phyloP scores from a whole-genome alignment of 192 early-diverging fungal genomes.

The Pilobolus umbonatus region DNA sequence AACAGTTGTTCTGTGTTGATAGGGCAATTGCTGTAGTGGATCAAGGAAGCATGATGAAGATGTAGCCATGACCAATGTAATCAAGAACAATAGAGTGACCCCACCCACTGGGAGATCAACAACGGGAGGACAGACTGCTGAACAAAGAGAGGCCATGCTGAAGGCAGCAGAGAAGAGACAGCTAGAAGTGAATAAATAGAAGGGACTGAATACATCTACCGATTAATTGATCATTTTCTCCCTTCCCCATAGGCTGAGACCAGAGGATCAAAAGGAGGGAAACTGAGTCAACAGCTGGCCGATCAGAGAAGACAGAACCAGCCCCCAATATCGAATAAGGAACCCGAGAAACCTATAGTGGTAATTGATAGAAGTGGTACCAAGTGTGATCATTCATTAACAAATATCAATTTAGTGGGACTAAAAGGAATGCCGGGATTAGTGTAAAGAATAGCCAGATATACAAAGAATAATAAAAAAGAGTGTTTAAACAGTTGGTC shows the following conservation, averaged over 20 bases:
- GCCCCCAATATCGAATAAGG: too few species aligned
- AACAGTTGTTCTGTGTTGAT: neutral
- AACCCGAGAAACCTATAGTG: too few species aligned
- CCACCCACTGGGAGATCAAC: too few species aligned
- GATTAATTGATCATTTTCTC: neutral
- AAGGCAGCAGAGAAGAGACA: slow-evolving; percentile 6
- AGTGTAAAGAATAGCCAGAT: too few species aligned
- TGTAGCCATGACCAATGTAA: too few species aligned
- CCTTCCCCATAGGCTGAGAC: slow-evolving; percentile 4
- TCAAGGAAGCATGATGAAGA: slow-evolving; percentile 7
- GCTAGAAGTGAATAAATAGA: neutral
- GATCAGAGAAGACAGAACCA: slow-evolving; percentile 6
- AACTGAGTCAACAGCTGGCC: slow-evolving; percentile 14
- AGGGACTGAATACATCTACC: neutral
- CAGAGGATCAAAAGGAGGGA: slow-evolving; percentile 10
- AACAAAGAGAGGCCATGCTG: slow-evolving; percentile 9
- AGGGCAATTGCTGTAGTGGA: slow-evolving; percentile 16
- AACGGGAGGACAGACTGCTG: neutral
- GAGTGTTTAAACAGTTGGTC: too few species aligned
- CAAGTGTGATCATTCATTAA: too few species aligned
- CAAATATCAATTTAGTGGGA: too few species aligned
- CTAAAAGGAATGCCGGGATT: too few species aligned
- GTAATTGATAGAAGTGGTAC: too few species aligned
- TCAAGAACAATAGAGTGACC: too few species aligned
- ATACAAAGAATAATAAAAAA: too few species aligned